These are phyloP conservation scores for Xerocomellus chrysenteron DNA, from an alignment of 768 basidiomycete genomes.

Conservation along the genomic window DNA sequence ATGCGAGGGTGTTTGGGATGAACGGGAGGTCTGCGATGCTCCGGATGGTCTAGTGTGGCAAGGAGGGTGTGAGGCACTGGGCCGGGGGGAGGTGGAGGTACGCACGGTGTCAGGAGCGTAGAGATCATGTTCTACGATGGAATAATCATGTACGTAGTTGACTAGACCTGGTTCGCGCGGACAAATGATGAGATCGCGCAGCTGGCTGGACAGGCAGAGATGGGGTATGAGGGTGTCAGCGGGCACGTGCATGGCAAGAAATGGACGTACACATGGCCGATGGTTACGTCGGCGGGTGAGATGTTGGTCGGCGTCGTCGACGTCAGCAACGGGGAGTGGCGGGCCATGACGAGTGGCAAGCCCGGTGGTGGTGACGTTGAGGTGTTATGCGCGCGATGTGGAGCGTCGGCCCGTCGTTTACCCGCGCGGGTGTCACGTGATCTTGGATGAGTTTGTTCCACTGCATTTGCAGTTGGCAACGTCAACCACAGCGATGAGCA, in stretches of 20 bases:
- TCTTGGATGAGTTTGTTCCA: neutral
- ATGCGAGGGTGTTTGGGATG: conserved; percentile 61
- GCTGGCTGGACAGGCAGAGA: conserved; percentile 47
- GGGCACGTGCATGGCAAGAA: neutral
- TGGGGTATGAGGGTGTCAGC: conserved; percentile 13
- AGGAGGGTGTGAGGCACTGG: conserved; percentile 11
- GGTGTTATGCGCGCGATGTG: neutral
- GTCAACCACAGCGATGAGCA: conserved; percentile 31
- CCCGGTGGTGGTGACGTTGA: conserved; percentile 11
- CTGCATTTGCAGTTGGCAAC: neutral
- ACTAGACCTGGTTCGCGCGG: conserved; percentile 64
- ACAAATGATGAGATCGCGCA: conserved; percentile 77
- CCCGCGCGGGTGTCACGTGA: conserved; percentile 28
- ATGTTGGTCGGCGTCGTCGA: conserved; percentile 43
- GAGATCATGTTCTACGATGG: conserved; percentile 64
- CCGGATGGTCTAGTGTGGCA: conserved; percentile 41
- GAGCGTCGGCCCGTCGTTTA: conserved; percentile 16
- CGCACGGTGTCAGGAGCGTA: conserved; percentile 46
- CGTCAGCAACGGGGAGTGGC: conserved; percentile 44
- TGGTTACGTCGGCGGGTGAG: conserved; percentile 46
- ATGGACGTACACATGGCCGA: conserved; percentile 60
- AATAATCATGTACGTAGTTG: conserved; percentile 54
- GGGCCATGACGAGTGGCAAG: conserved; percentile 43
- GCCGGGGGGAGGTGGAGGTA: conserved; percentile 16
- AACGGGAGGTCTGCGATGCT: conserved; percentile 55